A percentile compares a stretch with the other conserved stretches of the same genome.
Evolutionary conservation across 192 early-diverging fungal species (phyloP).

Genomic region (Entophlyctis helioformis): DNA sequence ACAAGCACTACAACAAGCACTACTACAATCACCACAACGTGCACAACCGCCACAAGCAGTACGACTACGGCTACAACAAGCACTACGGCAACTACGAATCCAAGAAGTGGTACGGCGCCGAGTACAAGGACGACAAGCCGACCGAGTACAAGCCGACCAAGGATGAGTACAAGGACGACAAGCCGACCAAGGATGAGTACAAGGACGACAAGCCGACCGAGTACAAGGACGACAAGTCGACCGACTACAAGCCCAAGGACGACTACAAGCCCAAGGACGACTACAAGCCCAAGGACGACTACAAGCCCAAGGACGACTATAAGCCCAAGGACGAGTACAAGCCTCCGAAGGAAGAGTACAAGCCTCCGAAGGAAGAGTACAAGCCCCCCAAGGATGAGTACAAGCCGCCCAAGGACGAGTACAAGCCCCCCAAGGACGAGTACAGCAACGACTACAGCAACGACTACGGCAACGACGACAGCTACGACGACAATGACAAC

Average conservation of each 20-base stretch:
- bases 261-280: background rate
- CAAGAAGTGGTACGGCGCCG: conserved; percentile 2
- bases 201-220: background rate
- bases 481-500: background rate
- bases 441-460: background rate
- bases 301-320: no score
- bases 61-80: background rate
- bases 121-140: background rate
- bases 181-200: background rate
- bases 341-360: no score
- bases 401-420: no score
- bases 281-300: background rate
- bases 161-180: background rate
- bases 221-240: background rate
- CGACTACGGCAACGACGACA: background rate
- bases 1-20: background rate
- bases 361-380: no score
- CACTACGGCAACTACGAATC: background rate
- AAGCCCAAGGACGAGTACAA: no score
- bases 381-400: no score
- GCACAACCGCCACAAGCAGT: background rate
- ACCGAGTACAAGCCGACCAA: background rate
- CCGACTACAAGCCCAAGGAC: background rate
- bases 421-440: background rate
- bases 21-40: background rate